Percentiles rank a stretch among this genome's conserved stretches.
These are phyloP conservation scores for Akanthomyces dipterigenus DNA, from an alignment of 2,329 filamentous ascomycete genomes.

Conservation along the genomic window DNA sequence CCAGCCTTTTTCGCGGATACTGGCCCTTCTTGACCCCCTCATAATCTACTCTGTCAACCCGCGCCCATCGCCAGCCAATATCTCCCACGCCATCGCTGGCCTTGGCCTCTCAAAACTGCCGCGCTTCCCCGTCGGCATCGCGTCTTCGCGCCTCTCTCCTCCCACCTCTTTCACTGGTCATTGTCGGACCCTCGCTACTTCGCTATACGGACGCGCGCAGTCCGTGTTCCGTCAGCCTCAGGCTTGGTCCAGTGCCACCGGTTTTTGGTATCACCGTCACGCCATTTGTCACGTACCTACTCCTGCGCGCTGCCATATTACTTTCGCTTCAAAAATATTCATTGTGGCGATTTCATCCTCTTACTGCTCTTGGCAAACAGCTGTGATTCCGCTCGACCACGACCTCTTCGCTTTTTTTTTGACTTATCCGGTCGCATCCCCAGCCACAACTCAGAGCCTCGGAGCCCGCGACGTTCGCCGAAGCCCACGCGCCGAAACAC, in stretches of 20 bases:
- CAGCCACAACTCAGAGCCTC: slow-evolving; percentile 11
- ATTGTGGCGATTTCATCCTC: background rate
- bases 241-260: slow-evolving; percentile 3
- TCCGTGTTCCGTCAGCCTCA: slow-evolving; percentile 4
- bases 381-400: background rate
- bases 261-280: slow-evolving; percentile 10
- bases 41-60: slow-evolving; percentile 9
- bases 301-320: slow-evolving; percentile 13
- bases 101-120: background rate
- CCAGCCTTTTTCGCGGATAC: slow-evolving; percentile 4
- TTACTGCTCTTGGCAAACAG: background rate
- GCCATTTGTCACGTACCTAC: slow-evolving; percentile 8
- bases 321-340: slow-evolving; percentile 4
- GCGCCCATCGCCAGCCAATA: slow-evolving; percentile 9
- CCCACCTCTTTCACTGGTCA: background rate
- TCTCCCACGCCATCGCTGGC: slow-evolving; percentile 6
- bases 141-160: slow-evolving; percentile 3
- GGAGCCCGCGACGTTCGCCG: slow-evolving; percentile 5
- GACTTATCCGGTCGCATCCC: slow-evolving; percentile 14
- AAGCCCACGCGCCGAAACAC: background rate
- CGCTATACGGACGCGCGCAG: slow-evolving; percentile 8
- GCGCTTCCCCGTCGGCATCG: slow-evolving; percentile 4
- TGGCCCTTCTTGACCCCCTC: slow-evolving; percentile 6
- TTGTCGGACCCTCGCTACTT: background rate
- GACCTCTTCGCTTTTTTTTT: background rate